Base-by-base conservation (phyloP, 1,284 basidiomycete genomes). In the Salmacisia buchloeana region DNA sequence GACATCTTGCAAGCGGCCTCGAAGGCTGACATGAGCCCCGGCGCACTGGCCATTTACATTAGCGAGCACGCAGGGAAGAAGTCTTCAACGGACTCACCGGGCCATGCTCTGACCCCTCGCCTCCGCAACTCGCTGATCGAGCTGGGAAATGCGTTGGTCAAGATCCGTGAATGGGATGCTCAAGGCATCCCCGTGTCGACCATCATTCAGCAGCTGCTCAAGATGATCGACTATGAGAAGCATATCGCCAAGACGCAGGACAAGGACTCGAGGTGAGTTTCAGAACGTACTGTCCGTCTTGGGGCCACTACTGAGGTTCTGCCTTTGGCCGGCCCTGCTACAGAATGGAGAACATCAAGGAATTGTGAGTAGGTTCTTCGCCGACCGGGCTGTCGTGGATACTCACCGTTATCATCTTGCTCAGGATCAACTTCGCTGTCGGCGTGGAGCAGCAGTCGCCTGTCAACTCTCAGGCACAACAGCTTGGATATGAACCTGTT, bases 1-100 rank as follows among this genome's bases (percentile, higher is more conserved):
- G 87, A 88, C 67, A 82, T 93, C 21, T 72, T 85, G 3, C 73
- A 81, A 3, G 82, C 83, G 7, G 88, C 90, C 0, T 82, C 83
- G 58, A 79, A 81, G 62, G 81, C 83, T 38, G 83, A 85, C 12
- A 79, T 85, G 0, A 83, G 86, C 0, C 85, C 86, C 0, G 82
- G 91, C 75, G 83, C 85, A 38, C 77, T 90, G 0, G 84, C 58
- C 5, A 52, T 52, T 27, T 10, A 52, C 15, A 86, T 3, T 86
- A 88, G 74, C 81, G 83, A 23, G 88, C 90, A 34, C 82, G 84
- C 43, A 85, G 35, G 12, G 36, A 38, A n/a, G 36, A 38, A 38
- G 36, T 38, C 36, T 10, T n/a, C 18, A 21, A 43, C 6, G 3
- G 41, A 21, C 41, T 9, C 10, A 7, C 18, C n/a, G n/a, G 36